Percentiles rank a stretch among this genome's conserved stretches.
Evolutionary conservation across 176 grass and related monocot genomes (phyloP).

Genomic region (Cymbopogon citratus): DNA sequence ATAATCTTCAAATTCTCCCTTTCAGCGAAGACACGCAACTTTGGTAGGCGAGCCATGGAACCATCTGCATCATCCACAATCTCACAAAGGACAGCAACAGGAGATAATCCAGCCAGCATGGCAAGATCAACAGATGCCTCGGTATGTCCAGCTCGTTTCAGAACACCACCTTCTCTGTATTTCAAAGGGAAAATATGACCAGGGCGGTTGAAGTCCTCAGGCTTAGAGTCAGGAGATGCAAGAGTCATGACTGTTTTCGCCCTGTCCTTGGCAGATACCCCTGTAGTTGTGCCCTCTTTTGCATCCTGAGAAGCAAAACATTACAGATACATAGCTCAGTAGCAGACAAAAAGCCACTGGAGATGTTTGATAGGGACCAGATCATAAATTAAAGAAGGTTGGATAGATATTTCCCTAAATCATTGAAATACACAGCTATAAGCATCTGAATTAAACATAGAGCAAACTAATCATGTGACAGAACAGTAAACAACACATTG

Average conservation of each 20-base stretch:
- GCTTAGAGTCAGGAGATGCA: slow-evolving; percentile 64
- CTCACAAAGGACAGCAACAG: slow-evolving; percentile 71
- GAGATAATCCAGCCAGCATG: slow-evolving; percentile 64
- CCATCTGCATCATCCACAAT: slow-evolving; percentile 83
- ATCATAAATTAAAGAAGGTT: background rate
- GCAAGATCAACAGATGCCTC: slow-evolving; percentile 88
- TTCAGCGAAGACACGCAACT: slow-evolving; percentile 61
- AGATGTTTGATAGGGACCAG: background rate
- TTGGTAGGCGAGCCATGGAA: slow-evolving; percentile 81
- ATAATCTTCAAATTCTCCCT: slow-evolving; percentile 87
- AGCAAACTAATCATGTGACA: background rate
- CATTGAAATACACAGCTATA: background rate
- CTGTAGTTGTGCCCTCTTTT: slow-evolving; percentile 76
- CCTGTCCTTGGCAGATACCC: slow-evolving; percentile 83
- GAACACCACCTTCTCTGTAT: slow-evolving; percentile 85
- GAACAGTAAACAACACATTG: background rate
- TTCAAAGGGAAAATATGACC: slow-evolving; percentile 93
- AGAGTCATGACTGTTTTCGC: slow-evolving; percentile 65
- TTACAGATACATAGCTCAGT: background rate
- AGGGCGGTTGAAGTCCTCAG: slow-evolving; percentile 75
- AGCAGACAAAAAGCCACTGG: background rate
- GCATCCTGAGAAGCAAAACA: slow-evolving; percentile 57
- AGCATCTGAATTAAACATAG: background rate
- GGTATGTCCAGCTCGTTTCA: slow-evolving; percentile 87
- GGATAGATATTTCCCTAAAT: background rate